These are phyloP conservation scores for Prunus padus DNA, from an alignment of 306 rosid species.

Conservation along the genomic window DNA sequence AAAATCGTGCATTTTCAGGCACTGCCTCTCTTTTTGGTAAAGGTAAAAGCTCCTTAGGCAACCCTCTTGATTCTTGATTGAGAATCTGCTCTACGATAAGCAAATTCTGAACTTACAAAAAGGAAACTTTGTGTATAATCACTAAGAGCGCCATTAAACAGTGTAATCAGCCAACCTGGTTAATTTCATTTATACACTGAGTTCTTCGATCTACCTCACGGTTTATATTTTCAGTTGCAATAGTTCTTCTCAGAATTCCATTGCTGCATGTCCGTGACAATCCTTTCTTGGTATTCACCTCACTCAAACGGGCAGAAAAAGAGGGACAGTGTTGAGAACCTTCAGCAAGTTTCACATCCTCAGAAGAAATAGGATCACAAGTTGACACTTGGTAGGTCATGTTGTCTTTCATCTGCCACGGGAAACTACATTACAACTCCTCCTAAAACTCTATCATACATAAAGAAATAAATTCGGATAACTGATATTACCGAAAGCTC, in stretches of 20 bases:
- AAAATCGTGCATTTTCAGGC: neutral
- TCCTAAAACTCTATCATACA: neutral
- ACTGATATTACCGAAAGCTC: neutral
- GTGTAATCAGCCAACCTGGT: slow-evolving; percentile 21
- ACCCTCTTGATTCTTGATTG: neutral
- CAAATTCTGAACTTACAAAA: neutral
- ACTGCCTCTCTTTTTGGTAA: slow-evolving; percentile 8
- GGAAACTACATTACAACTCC: neutral
- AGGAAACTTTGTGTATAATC: neutral
- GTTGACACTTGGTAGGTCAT: neutral
- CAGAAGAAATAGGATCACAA: slow-evolving; percentile 5
- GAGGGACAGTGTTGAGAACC: neutral
- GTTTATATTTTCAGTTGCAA: neutral
- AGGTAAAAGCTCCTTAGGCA: slow-evolving; percentile 12
- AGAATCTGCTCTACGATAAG: slow-evolving; percentile 22
- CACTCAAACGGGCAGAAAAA: neutral
- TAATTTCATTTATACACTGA: neutral
- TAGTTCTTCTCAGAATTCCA: neutral
- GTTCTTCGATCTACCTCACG: slow-evolving; percentile 4
- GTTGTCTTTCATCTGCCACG: slow-evolving; percentile 7
- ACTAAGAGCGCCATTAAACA: neutral
- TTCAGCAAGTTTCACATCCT: slow-evolving; percentile 6
- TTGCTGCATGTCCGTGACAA: neutral
- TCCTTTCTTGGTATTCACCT: neutral
- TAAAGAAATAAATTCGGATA: neutral